Conservation (phyloP, 2,329 filamentous ascomycete species). For the Rhynchosporium agropyri region DNA sequence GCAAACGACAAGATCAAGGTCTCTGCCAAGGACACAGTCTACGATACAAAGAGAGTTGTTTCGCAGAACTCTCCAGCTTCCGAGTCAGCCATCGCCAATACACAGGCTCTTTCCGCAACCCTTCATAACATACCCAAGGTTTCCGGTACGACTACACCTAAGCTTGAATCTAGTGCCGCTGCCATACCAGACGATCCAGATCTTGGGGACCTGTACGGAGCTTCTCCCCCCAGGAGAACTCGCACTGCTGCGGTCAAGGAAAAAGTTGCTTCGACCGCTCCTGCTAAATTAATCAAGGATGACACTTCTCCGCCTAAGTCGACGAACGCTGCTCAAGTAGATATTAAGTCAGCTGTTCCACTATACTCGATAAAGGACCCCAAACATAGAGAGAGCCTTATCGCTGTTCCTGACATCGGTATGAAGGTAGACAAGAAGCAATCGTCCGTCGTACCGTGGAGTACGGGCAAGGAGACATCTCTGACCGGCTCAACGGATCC, state of each 20-base stretch:
- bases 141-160: not conserved
- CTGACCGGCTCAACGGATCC: not conserved
- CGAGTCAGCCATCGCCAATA: not conserved
- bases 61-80: not conserved
- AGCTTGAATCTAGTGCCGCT: not conserved
- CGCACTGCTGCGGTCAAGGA: not conserved
- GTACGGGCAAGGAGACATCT: not conserved
- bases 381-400: not conserved
- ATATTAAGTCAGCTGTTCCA: not conserved
- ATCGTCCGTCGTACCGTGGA: not conserved
- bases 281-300: not conserved
- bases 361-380: not conserved
- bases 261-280: not conserved
- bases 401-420: too few species aligned
- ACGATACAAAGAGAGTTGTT: not conserved
- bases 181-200: not conserved
- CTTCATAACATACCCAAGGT: not conserved
- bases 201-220: slow-evolving; percentile 7
- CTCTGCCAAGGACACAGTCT: not conserved
- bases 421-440: not conserved
- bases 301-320: not conserved
- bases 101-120: not conserved
- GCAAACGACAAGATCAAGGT: not conserved
- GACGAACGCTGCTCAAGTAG: not conserved
- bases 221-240: slow-evolving; percentile 8